Evolutionary conservation across 371 early-diverging fungal genomes (phyloP).

Genomic region (Phascolomyces articulosus): DNA sequence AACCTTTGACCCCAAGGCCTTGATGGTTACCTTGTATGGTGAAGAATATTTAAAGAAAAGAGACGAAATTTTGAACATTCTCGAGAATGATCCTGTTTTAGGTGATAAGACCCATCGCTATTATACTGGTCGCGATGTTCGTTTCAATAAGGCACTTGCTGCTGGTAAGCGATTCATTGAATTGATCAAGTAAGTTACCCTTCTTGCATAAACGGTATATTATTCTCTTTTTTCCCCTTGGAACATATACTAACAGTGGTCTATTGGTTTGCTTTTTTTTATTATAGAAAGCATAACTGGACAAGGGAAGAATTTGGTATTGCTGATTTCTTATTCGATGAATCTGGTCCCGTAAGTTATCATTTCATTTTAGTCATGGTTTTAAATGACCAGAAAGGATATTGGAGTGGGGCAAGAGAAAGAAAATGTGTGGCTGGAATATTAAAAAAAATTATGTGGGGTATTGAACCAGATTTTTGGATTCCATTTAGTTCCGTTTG

Average conservation of each 20-base stretch:
- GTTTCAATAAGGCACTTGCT: conserved; percentile 49
- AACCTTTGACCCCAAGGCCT: conserved; percentile 38
- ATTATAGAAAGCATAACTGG: conserved; percentile 52
- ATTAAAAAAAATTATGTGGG: neutral
- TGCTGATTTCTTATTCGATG: conserved; percentile 61
- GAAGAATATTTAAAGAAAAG: conserved; percentile 28
- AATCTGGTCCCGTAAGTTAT: conserved; percentile 55
- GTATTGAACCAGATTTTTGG: no score
- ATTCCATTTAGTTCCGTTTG: conserved; percentile 44
- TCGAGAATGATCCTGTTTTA: conserved; percentile 57
- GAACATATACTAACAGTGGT: no score
- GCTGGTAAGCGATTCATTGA: conserved; percentile 56
- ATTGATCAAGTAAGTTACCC: conserved; percentile 39
- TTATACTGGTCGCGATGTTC: conserved; percentile 54
- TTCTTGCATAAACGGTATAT: neutral
- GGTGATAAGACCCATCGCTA: conserved; percentile 61
- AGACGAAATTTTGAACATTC: conserved; percentile 47
- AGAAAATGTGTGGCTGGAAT: neutral
- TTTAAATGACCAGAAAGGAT: no score
- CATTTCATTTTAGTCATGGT: no score
- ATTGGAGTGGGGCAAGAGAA: neutral
- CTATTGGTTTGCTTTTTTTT: neutral
- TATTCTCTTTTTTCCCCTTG: no score
- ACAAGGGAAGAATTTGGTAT: conserved; percentile 51
- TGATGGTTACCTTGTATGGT: conserved; percentile 48